Base-by-base conservation (phyloP, 805 yeast species). In the Metschnikowia picachoensis region DNA sequence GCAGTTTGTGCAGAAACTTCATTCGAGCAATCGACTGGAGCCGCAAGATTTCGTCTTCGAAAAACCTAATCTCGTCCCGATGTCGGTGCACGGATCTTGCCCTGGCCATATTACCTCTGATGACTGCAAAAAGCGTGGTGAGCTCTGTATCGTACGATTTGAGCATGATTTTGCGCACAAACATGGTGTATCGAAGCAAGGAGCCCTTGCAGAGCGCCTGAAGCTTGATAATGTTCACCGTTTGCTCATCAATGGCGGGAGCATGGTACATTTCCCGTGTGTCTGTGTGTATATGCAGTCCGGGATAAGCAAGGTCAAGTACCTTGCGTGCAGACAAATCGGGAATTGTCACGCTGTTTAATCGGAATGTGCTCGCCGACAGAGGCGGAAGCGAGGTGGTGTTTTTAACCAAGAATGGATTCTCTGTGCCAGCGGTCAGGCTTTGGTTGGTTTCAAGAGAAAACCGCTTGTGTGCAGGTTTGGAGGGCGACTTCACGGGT, bases 151-250 rank as follows among this genome's bases (percentile, higher is more conserved):
- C 73, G 54, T 78, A 79, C 1, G 86, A 76, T 48, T 74, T 77
- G 28, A 86, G 59, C 70, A 85, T 74, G 48, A 83, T 82, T 47
- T 73, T 74, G 53, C 78, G 77, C 31, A 86, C 84, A 60, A 80
- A 82, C 67, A 82, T 69, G 16, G 68, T 66, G 59, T 83, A 86
- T 43, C 96, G 74, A 45, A 78, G 67, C 35, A 80, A 70, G 0
- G 87, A 81, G 15, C 94, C 95, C 53, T 88, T 71, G 14, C 87
- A 76, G 20, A 82, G 65, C 0, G 94, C 79, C 61, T 90, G 96
- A 14, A 90, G 66, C 45, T 66, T 69, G 33, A 74, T 65, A 33
- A 84, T 75, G 43, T 65, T 58, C 3, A 33, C 15, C 15, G 38
- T 20, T 20, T 52, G 52, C 14, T 33, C 37, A 1, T 36, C 41